Base-by-base conservation (phyloP, 2,329 filamentous ascomycete species). In the Pseudogymnoascus sp. region DNA sequence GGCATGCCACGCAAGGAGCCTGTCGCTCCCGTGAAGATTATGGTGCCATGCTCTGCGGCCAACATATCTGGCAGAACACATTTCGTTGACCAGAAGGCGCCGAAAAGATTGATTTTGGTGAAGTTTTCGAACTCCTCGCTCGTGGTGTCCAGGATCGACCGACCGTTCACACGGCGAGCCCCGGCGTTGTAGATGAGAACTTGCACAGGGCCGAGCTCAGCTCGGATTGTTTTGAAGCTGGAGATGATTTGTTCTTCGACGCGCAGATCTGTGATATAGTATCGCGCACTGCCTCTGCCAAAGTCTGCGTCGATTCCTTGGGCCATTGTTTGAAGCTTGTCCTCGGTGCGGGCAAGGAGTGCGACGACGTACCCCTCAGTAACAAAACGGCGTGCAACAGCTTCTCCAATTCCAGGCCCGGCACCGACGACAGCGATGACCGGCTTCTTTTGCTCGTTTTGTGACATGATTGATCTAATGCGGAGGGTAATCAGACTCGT, bases 21-120 rank as follows among this genome's bases (percentile, higher is more conserved):
- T 0, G 90, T 95, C 0, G 91, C 90, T 35, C 91, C 91, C 0
- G 90, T 94, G 75, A 93, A 89, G 69, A 95, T 87, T 11, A 95
- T 62, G 0, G 65, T 66, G 6, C 65, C 65, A 20, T 62, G 62
- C 14, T 30, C 60, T 1, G 53, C 60, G 11, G 65, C 61, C 14
- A 66, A 35, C 65, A 65, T 66, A 28, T 66, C 64, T 7, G 65
- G 64, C 4, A 66, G 57, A 1, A 65, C 64, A 22, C 62, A 63
- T 20, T 66, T 66, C 9, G 59, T 59, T 1, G 65, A 59, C 65
- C 65, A 66, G 38, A 66, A 65, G 1, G 64, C 64, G n/a, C 65
- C 65, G 37, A 66, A 65, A 5, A 65, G 64, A n/a, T 66, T 66
- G 61, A 66, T 66, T 30, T 65, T 66, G 3, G 65, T 66, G 39